Conservation (phyloP, 768 basidiomycete genomes). For the Mrakia hoshinonis region DNA sequence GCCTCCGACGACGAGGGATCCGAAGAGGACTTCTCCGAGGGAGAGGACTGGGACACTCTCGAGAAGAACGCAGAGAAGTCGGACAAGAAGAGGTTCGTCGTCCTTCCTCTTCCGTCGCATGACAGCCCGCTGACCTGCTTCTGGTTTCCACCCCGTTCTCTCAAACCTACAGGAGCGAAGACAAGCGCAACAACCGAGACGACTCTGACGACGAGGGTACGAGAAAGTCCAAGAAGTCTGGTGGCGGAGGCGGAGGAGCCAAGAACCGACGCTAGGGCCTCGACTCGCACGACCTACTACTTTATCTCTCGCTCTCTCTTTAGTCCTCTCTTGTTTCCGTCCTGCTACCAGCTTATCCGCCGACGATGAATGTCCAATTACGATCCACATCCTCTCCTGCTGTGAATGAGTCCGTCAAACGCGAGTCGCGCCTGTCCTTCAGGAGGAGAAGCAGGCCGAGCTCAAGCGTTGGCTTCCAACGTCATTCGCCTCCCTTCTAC, state of each 20-base stretch:
- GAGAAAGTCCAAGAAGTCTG: conserved; percentile 12
- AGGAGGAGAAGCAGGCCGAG: neutral
- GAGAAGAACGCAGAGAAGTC: conserved; percentile 65
- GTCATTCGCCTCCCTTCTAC: neutral
- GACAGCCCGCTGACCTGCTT: neutral
- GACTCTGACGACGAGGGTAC: conserved; percentile 21
- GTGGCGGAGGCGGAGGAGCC: conserved; percentile 9
- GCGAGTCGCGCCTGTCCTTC: too few species aligned
- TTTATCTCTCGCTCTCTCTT: neutral
- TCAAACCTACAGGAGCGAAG: neutral
- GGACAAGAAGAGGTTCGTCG: conserved; percentile 20
- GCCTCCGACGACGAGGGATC: conserved; percentile 34
- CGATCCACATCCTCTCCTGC: neutral
- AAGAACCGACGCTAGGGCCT: conserved; percentile 8
- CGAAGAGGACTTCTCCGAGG: conserved; percentile 43
- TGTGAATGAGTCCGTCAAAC: too few species aligned
- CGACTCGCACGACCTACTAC: neutral
- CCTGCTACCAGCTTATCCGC: neutral
- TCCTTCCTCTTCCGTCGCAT: neutral
- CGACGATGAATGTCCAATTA: neutral
- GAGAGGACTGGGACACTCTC: conserved; percentile 93
- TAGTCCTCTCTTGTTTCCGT: neutral
- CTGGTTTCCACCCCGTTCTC: neutral
- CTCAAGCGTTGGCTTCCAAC: neutral
- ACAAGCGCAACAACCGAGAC: neutral